phyloP scores from a whole-genome alignment of 495 filamentous ascomycete genomes.

The Aspergillus saccharolyticus region DNA sequence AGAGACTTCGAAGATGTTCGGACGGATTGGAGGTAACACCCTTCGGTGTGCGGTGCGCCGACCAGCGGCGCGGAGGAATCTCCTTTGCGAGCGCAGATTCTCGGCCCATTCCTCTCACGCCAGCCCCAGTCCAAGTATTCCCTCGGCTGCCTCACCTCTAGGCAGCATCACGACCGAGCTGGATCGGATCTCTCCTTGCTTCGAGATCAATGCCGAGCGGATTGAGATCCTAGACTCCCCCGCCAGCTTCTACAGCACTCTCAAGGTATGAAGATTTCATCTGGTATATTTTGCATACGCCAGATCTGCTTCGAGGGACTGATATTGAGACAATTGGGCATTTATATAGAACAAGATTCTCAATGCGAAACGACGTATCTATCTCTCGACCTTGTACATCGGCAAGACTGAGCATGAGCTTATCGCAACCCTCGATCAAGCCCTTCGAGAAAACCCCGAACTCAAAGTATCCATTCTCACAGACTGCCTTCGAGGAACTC shows the following conservation, averaged over 20 bases:
- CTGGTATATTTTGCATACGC: slow-evolving; percentile 1
- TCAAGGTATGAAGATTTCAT: slow-evolving; percentile 59
- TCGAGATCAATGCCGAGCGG: slow-evolving; percentile 76
- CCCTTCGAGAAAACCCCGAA: slow-evolving; percentile 71
- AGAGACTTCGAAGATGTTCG: slow-evolving; percentile 35
- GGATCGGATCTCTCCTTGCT: slow-evolving; percentile 82
- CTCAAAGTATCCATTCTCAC: slow-evolving; percentile 89
- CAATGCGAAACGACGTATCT: slow-evolving; percentile 72
- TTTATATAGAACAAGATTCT: slow-evolving; percentile 66
- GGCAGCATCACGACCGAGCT: slow-evolving; percentile 69
- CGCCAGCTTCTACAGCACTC: slow-evolving; percentile 75
- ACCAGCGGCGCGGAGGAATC: slow-evolving; percentile 26
- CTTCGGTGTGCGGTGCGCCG: slow-evolving; percentile 32
- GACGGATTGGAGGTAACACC: slow-evolving; percentile 37
- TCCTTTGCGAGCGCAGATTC: slow-evolving; percentile 36
- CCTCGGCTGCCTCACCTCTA: slow-evolving; percentile 35
- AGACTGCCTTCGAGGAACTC: slow-evolving; percentile 84
- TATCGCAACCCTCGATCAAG: slow-evolving; percentile 69
- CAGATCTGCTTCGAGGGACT: slow-evolving; percentile 8
- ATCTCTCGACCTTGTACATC: slow-evolving; percentile 91
- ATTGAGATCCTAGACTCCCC: slow-evolving; percentile 76
- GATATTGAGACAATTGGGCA: slow-evolving; percentile 4
- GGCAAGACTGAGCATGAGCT: slow-evolving; percentile 91
- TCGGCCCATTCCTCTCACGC: slow-evolving; percentile 29
- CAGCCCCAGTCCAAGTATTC: slow-evolving; percentile 20